A percentile compares a stretch with the other conserved stretches of the same genome.
Evolutionary conservation across 208 protist genomes (phyloP).

Genomic region (Tritrichomonas foetus): DNA sequence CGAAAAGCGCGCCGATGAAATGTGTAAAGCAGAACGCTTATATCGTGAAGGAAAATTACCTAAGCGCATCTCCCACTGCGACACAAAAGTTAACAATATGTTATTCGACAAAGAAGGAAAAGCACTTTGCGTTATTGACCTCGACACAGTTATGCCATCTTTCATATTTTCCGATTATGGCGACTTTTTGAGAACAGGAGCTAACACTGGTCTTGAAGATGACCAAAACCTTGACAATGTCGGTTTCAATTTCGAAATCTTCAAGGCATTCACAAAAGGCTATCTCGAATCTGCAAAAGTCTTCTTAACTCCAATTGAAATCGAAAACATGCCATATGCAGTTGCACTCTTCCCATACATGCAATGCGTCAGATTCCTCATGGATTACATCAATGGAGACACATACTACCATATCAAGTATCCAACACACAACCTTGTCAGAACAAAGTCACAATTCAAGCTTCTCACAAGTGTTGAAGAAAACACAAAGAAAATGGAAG

Average conservation of each 20-base stretch:
- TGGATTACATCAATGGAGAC: conserved; percentile 11
- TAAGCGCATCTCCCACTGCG: background rate
- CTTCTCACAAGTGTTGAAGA: background rate
- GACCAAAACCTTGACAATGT: background rate
- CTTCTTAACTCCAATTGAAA: background rate
- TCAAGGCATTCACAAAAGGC: background rate
- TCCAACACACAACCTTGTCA: background rate
- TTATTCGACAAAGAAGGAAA: background rate
- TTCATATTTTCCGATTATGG: background rate
- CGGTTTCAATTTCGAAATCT: background rate
- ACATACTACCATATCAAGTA: conserved; percentile 32
- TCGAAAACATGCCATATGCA: conserved; percentile 12
- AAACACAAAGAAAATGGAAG: background rate
- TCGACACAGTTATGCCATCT: background rate
- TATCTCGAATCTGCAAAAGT: background rate
- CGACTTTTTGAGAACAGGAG: background rate
- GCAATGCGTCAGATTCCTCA: background rate
- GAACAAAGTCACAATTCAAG: background rate
- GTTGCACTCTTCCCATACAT: conserved; percentile 5
- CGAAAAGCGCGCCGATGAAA: conserved; percentile 10
- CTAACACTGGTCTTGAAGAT: background rate
- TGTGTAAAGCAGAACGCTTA: background rate
- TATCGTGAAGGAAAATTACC: conserved; percentile 7
- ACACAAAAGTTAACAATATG: conserved; percentile 16
- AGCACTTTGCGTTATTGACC: background rate